These are phyloP conservation scores for Diaporthe vaccinii DNA, from an alignment of 2,329 filamentous ascomycete genomes.

Conservation along the genomic window DNA sequence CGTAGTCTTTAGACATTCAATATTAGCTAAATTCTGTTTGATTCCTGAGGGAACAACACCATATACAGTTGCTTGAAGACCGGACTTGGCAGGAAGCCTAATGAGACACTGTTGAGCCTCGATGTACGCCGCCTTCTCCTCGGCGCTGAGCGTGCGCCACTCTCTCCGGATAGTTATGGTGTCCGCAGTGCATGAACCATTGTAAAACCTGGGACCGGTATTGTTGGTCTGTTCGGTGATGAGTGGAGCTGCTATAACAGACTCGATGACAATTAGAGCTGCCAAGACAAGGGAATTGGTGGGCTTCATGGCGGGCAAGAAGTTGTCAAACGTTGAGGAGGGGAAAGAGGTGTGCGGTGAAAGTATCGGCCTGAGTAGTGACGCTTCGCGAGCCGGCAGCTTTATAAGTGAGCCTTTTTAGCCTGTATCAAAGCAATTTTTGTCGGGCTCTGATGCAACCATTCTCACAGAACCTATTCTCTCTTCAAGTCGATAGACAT, in stretches of 20 bases:
- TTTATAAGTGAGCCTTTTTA: neutral
- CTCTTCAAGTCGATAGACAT: neutral
- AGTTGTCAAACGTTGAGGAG: neutral
- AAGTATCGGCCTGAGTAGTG: neutral
- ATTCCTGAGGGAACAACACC: neutral
- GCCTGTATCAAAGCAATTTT: neutral
- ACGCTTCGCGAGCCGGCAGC: neutral
- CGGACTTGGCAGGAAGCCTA: conserved; percentile 16
- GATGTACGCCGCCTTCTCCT: conserved; percentile 18
- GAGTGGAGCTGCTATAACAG: neutral
- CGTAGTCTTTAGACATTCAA: neutral
- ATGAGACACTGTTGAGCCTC: conserved; percentile 24
- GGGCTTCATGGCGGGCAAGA: conserved; percentile 2
- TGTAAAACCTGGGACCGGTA: conserved; percentile 22
- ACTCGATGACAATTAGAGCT: neutral
- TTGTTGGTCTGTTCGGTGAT: neutral
- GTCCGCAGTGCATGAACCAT: conserved; percentile 25
- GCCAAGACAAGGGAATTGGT: neutral
- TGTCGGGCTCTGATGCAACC: neutral
- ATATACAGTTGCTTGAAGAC: neutral
- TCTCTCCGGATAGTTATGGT: conserved; percentile 31
- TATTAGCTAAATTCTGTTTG: neutral
- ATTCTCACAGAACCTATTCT: neutral
- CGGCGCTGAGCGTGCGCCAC: conserved; percentile 22
- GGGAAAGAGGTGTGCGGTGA: neutral